A percentile compares a stretch with the other conserved stretches of the same genome.
Conservation (phyloP, 768 basidiomycete species). For the Phlebiopsis gigantea region DNA sequence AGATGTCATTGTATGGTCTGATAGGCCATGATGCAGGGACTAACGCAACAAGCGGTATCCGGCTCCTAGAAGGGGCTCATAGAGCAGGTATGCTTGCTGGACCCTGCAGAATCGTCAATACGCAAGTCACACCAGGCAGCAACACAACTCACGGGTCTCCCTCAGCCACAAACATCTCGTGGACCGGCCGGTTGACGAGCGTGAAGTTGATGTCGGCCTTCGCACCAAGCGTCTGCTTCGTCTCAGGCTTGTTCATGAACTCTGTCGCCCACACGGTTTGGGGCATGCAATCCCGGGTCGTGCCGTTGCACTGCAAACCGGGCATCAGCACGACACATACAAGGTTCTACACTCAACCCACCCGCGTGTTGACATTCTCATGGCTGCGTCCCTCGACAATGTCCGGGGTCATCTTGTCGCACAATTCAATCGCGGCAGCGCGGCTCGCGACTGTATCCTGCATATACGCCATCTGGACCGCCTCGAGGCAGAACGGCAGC, state of each 20-base stretch:
- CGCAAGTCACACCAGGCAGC: not conserved
- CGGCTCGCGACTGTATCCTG: conserved; percentile 1
- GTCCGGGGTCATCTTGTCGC: conserved; percentile 14
- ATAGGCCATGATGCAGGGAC: not conserved
- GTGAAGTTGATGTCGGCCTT: not conserved
- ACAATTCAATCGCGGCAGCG: not conserved
- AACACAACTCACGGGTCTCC: conserved; percentile 5
- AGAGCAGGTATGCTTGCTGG: conserved; percentile 1
- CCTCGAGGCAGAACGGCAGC: conserved; percentile 24
- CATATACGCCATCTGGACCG: conserved; percentile 14
- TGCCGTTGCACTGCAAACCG: conserved; percentile 5
- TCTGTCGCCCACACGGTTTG: not conserved
- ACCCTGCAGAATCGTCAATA: not conserved
- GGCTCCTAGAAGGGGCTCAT: conserved; percentile 3
- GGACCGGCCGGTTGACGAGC: not conserved
- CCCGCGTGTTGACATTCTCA: conserved; percentile 8
- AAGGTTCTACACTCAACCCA: not conserved
- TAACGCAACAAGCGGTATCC: conserved; percentile 6
- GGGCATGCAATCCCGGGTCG: conserved; percentile 3
- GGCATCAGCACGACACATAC: too few species aligned
- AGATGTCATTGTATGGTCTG: not conserved
- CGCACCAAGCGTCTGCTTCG: conserved; percentile 5
- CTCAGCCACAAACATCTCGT: conserved; percentile 1
- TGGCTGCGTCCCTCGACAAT: not conserved
- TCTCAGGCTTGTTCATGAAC: conserved; percentile 3